Conservation (phyloP, 2,329 filamentous ascomycete genomes). For the Elsinoe necatrix region DNA sequence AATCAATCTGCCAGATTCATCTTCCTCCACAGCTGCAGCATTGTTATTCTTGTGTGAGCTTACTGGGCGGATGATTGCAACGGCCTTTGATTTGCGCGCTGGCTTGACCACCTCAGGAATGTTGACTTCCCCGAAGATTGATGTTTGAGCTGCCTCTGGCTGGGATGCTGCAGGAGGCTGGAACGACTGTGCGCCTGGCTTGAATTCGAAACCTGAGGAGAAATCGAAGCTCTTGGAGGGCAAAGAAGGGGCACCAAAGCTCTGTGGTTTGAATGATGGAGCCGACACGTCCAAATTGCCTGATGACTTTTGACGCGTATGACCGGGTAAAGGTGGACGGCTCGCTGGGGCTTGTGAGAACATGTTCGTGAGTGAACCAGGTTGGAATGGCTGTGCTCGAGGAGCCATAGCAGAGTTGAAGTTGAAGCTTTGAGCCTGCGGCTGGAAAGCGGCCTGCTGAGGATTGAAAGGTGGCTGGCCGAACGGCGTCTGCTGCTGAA, state of each 20-base stretch:
- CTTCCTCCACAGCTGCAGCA: constrained; percentile 38
- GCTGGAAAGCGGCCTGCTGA: constrained; percentile 2
- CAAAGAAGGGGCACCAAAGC: constrained; percentile 17
- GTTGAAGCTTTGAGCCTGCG: constrained; percentile 70
- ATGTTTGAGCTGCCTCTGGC: constrained; percentile 28
- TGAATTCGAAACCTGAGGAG: constrained; percentile 26
- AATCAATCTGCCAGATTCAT: constrained; percentile 53
- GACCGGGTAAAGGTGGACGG: not conserved
- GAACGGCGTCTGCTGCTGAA: constrained; percentile 3
- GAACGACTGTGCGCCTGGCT: constrained; percentile 23
- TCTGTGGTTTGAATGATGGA: constrained; percentile 30
- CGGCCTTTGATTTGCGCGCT: constrained; percentile 67
- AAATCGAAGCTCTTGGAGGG: constrained; percentile 32
- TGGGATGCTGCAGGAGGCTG: constrained; percentile 28
- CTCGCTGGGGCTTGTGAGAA: not conserved
- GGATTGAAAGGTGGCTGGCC: not conserved
- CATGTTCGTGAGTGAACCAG: constrained; percentile 19
- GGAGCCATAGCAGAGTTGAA: constrained; percentile 50
- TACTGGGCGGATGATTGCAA: constrained; percentile 60
- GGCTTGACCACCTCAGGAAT: constrained; percentile 61
- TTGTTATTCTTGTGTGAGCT: constrained; percentile 16
- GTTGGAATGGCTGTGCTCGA: constrained; percentile 33
- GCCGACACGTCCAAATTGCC: constrained; percentile 53
- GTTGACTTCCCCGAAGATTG: constrained; percentile 38
- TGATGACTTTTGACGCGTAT: constrained; percentile 24